Percentiles rank a stretch among this genome's conserved stretches.
Conservation (phyloP, 2,329 filamentous ascomycete species). For the Alternaria solani region DNA sequence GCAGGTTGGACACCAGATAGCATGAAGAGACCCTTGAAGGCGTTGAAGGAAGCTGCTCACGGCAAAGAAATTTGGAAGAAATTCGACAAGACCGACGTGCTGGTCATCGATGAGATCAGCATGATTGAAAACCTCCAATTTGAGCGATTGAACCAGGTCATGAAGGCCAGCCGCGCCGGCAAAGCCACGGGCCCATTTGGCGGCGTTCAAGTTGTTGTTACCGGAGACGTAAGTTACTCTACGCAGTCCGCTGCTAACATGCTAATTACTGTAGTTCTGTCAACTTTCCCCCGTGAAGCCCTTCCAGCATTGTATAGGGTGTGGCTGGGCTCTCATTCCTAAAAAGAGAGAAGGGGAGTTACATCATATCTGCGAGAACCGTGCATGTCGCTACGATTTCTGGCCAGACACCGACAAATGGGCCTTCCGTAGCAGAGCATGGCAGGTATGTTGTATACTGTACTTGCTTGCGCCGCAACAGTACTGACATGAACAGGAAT, state of each 20-base stretch:
- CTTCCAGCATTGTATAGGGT: constrained; percentile 62
- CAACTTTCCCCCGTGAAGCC: constrained; percentile 65
- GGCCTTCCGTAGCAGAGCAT: constrained; percentile 66
- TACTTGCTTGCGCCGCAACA: too few species aligned
- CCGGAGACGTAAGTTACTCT: constrained; percentile 55
- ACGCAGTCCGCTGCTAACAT: too few species aligned
- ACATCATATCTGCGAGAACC: constrained; percentile 31
- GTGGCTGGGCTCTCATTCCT: constrained; percentile 50
- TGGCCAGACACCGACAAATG: constrained; percentile 62
- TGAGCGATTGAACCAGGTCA: constrained; percentile 58
- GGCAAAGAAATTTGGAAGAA: constrained; percentile 49
- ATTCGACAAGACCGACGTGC: constrained; percentile 59
- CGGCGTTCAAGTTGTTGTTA: constrained; percentile 64
- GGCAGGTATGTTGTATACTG: constrained; percentile 49
- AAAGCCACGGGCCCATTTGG: constrained; percentile 47
- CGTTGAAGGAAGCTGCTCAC: constrained; percentile 45
- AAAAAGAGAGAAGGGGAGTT: constrained; percentile 14
- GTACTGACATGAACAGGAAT: constrained; percentile 44
- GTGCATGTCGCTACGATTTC: constrained; percentile 46
- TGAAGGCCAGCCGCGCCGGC: constrained; percentile 47
- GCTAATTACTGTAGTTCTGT: constrained; percentile 25
- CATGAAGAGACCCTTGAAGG: constrained; percentile 54
- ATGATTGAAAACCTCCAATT: constrained; percentile 68
- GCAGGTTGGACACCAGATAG: constrained; percentile 63
- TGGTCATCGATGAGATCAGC: constrained; percentile 72